Evolutionary conservation across 495 filamentous ascomycete genomes (phyloP), one percentile per base, ranked within the genome.

Genomic region (Aspergillus saccharolyticus): DNA sequence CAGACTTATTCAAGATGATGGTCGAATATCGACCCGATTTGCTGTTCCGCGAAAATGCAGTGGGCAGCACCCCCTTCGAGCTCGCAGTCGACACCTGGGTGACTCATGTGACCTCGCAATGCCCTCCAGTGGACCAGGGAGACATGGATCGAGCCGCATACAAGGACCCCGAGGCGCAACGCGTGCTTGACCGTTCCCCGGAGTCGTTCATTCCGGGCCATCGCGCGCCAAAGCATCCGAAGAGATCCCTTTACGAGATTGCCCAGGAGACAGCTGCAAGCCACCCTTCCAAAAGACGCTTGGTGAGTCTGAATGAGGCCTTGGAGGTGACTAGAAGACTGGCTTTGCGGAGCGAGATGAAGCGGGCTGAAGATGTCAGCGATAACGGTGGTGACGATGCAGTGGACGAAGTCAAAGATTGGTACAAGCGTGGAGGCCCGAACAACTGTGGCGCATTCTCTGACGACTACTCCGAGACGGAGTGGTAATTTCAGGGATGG

Each of bases 281-380:
- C 14, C 21, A 19, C 7, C 50, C 53, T 12, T 20, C 30, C 22
- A 88, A 85, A 73, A 73, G 87, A 47, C 79, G 74, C 42, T 73
- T 90, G 9, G 86, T 90, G 24, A 86, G 76, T 54, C 68, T 90
- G 58, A 76, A 80, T 59, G 86, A 90, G 63, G 87, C 87, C 10
- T 90, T 89, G 58, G 85, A 89, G 61, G 85, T 90, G 8, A 82
- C 86, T 2, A 85, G 82, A 65, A 66, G 88, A 25, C 62, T 91
- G 46, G 80, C 79, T 22, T 60, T 74, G 57, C 62, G 65, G 56
- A 51, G 54, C 60, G 64, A 46, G 9, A 21, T 6, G 24, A 20
- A 22, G 21, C n/a, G 20, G 25, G 25, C 3, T 9, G 25, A 28
- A 9, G 25, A 9, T 28, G 33, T 15, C 33, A 39, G 12, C 4